Evolutionary conservation across 2,329 filamentous ascomycete species (phyloP).

Genomic region (Phialophora tarda): DNA sequence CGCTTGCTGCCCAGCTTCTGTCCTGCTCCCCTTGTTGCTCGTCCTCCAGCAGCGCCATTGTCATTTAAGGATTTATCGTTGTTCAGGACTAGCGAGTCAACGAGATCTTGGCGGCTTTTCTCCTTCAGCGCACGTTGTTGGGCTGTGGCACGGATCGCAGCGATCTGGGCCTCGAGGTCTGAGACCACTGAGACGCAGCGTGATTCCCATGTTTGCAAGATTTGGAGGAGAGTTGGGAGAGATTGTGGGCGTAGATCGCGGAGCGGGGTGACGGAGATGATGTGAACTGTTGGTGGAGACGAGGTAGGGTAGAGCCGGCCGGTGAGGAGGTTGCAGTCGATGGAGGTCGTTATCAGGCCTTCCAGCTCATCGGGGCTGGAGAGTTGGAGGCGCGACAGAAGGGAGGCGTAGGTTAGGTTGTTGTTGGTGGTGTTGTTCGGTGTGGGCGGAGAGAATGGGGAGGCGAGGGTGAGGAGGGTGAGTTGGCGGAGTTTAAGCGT

Average conservation of each 20-base stretch:
- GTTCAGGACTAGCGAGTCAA: conserved; percentile 58
- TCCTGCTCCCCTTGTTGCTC: conserved; percentile 6
- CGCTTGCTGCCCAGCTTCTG: conserved; percentile 47
- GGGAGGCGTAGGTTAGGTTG: conserved; percentile 73
- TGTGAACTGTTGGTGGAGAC: conserved; percentile 71
- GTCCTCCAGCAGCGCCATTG: conserved; percentile 21
- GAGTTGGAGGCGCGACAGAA: conserved; percentile 72
- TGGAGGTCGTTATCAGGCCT: conserved; percentile 80
- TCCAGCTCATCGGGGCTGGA: conserved; percentile 74
- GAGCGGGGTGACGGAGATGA: conserved; percentile 80
- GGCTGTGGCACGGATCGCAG: conserved; percentile 66
- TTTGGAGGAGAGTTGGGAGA: conserved; percentile 69
- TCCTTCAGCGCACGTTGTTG: conserved; percentile 59
- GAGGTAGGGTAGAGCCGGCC: conserved; percentile 90
- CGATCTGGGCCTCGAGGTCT: conserved; percentile 77
- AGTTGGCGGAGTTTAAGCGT: conserved; percentile 86
- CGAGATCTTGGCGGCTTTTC: conserved; percentile 54
- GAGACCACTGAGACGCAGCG: conserved; percentile 75
- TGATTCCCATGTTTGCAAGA: conserved; percentile 75
- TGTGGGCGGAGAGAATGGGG: conserved; percentile 42
- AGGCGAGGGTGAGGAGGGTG: conserved; percentile 80
- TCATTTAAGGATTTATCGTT: conserved; percentile 42
- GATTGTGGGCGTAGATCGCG: conserved; percentile 81
- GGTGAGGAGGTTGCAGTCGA: conserved; percentile 82
- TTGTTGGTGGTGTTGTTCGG: conserved; percentile 45